Evolutionary conservation across 768 basidiomycete genomes (phyloP), one percentile per base, ranked within the genome.

Genomic region (Naganishia vaughanmartiniae): DNA sequence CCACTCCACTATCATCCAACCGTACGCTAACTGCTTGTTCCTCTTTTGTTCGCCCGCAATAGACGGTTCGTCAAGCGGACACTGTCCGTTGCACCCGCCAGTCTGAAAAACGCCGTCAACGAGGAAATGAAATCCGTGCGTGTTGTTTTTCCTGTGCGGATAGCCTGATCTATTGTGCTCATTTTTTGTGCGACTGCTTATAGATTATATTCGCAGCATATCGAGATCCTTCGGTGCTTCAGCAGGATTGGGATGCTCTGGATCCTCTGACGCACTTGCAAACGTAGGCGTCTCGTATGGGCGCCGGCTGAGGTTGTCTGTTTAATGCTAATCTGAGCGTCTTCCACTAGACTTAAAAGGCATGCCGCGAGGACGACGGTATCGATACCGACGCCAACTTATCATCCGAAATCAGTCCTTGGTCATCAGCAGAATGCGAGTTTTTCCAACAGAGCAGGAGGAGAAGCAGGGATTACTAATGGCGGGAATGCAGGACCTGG

Each of bases 151-250:
- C 17, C 2, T 11, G 17, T 2, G 42, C 17, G 42, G n/a, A 15
- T 42, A 31, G 10, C 36, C 6, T n/a, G 24, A 54, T 45, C 17
- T 11, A 39, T 30, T 55, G 14, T 28, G 39, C 33, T 36, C 0
- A 65, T 21, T 21, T 24, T n/a, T 2, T 31, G 26, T 28, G n/a
- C n/a, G n/a, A 42, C 48, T 4, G 5, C n/a, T 19, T 26, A 17
- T 26, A 80, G 88, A 90, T 93, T 86, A 96, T 99, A 82, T 89
- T 90, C 87, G 87, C 93, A 75, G 89, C 93, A 82, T 95, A 92
- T 83, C 85, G 87, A 72, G 85, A 87, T 78, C 88, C 90, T 79
- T 86, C 89, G 0, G 85, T 98, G 30, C 90, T 91, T 87, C 90
- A 91, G n/a, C 95, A 90, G 69, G 92, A 98, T 81, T 99, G 96